These are phyloP conservation scores for Penicillium verhagenii DNA, from an alignment of 495 filamentous ascomycete species.

Conservation along the genomic window DNA sequence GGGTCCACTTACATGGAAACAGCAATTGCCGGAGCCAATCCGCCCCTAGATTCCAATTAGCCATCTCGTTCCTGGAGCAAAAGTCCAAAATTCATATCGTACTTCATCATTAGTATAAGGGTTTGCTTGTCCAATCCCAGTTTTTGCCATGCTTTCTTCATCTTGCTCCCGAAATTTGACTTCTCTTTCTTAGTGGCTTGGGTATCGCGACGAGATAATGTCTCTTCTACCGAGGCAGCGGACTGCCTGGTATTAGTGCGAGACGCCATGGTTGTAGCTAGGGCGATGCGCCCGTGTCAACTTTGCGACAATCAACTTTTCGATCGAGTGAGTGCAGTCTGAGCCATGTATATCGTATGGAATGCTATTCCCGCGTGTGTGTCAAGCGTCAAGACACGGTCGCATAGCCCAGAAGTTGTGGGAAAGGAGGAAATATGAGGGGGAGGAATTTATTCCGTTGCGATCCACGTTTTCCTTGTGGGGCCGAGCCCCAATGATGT, in stretches of 20 bases:
- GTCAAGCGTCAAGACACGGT: neutral
- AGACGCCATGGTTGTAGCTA: slow-evolving; percentile 16
- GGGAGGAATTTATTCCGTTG: neutral
- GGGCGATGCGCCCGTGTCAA: neutral
- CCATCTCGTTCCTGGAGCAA: neutral
- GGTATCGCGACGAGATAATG: slow-evolving; percentile 14
- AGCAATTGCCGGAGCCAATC: slow-evolving; percentile 40
- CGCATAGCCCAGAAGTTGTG: no score
- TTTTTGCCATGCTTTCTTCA: slow-evolving; percentile 44
- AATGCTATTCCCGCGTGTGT: neutral
- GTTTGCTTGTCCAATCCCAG: slow-evolving; percentile 57
- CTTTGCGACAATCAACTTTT: neutral
- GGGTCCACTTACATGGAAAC: slow-evolving; percentile 35
- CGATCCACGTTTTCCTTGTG: neutral
- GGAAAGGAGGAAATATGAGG: neutral
- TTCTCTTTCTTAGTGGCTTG: slow-evolving; percentile 16
- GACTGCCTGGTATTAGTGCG: slow-evolving; percentile 15
- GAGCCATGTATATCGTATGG: neutral
- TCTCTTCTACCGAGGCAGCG: slow-evolving; percentile 5
- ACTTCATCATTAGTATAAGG: slow-evolving; percentile 65
- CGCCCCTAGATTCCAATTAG: slow-evolving; percentile 33
- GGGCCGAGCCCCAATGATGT: neutral
- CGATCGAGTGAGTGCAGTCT: neutral
- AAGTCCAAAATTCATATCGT: slow-evolving; percentile 15
- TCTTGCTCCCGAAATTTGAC: slow-evolving; percentile 8